Evolutionary conservation across 345 rosid species (phyloP).

Genomic region (Cardiospermum halicacabum): DNA sequence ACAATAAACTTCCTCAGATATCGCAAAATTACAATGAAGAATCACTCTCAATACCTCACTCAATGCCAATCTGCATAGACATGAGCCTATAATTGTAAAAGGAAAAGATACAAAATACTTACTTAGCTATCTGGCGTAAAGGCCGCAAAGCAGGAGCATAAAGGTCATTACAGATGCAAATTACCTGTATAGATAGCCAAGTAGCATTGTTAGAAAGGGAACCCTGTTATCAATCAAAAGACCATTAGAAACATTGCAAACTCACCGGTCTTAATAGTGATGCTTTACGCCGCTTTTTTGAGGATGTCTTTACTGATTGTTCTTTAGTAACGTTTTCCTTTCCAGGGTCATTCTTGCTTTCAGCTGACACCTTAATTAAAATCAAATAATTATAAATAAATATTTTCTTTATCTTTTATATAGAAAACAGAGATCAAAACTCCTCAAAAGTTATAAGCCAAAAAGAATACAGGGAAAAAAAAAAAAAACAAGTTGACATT

Average conservation of each 20-base stretch:
- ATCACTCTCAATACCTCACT: not conserved
- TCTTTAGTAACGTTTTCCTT: constrained; percentile 55
- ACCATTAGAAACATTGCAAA: constrained; percentile 22
- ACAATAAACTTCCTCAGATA: constrained; percentile 2
- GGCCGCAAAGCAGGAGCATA: constrained; percentile 90
- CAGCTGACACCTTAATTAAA: constrained; percentile 58
- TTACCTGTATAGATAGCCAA: constrained; percentile 38
- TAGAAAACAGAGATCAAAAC: not conserved
- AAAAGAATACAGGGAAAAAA: not conserved
- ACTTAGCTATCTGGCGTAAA: constrained; percentile 94
- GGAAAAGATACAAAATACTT: constrained; percentile 25
- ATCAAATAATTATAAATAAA: not conserved
- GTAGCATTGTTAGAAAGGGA: not conserved
- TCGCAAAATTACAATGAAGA: not conserved
- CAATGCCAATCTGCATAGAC: not conserved
- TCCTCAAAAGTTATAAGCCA: not conserved
- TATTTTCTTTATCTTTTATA: not conserved
- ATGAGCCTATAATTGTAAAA: not conserved
- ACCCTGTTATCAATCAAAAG: constrained; percentile 5
- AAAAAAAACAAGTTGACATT: not conserved
- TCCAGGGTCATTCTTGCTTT: constrained; percentile 48
- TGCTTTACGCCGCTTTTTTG: constrained; percentile 54
- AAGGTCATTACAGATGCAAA: constrained; percentile 89
- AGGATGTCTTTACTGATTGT: constrained; percentile 41
- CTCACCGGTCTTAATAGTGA: constrained; percentile 85